Percentiles rank a stretch among this genome's conserved stretches.
These are phyloP conservation scores for Penicillium sclerotiorum DNA, from an alignment of 2,329 filamentous ascomycete genomes.

Conservation along the genomic window DNA sequence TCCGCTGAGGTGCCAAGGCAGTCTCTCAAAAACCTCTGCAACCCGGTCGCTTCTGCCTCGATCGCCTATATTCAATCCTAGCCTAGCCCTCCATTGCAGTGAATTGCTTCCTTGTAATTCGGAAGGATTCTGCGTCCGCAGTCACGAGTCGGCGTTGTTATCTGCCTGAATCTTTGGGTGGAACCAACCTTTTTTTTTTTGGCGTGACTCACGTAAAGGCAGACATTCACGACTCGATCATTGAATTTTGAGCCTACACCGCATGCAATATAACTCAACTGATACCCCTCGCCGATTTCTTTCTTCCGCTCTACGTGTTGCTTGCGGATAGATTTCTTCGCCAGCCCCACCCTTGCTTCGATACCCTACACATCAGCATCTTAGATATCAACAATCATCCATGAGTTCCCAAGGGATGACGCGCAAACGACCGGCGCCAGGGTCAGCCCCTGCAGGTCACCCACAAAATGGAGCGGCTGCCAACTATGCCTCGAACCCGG, in stretches of 20 bases:
- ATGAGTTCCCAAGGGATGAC: constrained; percentile 49
- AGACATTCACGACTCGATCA: constrained; percentile 21
- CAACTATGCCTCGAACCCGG: constrained; percentile 50
- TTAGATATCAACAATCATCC: constrained; percentile 11
- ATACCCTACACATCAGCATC: not conserved
- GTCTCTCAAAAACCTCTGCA: not conserved
- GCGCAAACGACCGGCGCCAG: constrained; percentile 75
- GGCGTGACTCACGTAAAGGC: constrained; percentile 12
- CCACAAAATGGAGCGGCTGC: constrained; percentile 56
- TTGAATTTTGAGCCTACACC: constrained; percentile 12
- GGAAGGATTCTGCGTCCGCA: not conserved
- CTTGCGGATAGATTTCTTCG: not conserved
- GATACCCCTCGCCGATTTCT: not conserved
- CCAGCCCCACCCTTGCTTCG: not conserved
- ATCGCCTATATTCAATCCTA: too few relatives aligned
- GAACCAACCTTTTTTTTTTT: constrained; percentile 11
- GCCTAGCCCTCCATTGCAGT: too few relatives aligned
- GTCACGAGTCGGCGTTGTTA: constrained; percentile 8
- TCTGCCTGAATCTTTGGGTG: constrained; percentile 13
- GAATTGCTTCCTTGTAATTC: not conserved
- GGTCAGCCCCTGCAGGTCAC: constrained; percentile 65
- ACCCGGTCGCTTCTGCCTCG: too few relatives aligned
- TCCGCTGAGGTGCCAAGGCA: constrained; percentile 13
- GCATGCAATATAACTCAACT: constrained; percentile 3
- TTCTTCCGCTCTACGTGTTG: not conserved